Evolutionary conservation across 2,329 filamentous ascomycete genomes (phyloP).

Genomic region (Macrophomina tecta): DNA sequence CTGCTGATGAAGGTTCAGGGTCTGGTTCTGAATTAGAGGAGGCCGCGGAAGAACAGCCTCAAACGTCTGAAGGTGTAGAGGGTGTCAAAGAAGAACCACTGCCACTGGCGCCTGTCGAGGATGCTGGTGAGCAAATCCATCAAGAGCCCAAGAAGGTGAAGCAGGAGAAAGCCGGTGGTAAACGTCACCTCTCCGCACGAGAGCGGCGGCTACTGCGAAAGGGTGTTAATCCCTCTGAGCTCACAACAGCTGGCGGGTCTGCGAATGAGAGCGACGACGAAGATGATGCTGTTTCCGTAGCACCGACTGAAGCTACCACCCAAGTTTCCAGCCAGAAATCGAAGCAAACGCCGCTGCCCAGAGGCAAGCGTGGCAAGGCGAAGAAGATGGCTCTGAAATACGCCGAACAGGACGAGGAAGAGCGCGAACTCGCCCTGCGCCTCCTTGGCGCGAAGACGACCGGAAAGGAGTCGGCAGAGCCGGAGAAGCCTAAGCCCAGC

Average conservation of each 20-base stretch:
- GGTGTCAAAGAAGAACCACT: slow-evolving; percentile 35
- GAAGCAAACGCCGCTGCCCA: slow-evolving; percentile 47
- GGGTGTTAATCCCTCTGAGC: slow-evolving; percentile 31
- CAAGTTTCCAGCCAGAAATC: slow-evolving; percentile 10
- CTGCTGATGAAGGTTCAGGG: slow-evolving; percentile 23
- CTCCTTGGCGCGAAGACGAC: slow-evolving; percentile 81
- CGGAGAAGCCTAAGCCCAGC: slow-evolving; percentile 65
- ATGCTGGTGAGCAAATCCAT: slow-evolving; percentile 32
- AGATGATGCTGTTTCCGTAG: slow-evolving; percentile 40
- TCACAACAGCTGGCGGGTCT: slow-evolving; percentile 31
- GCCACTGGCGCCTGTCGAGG: slow-evolving; percentile 22
- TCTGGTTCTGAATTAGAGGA: slow-evolving; percentile 17
- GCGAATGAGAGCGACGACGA: slow-evolving; percentile 30
- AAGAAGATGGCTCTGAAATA: slow-evolving; percentile 92
- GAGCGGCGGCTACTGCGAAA: slow-evolving; percentile 48
- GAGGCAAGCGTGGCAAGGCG: slow-evolving; percentile 80
- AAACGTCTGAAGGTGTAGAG: not conserved
- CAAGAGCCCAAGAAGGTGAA: slow-evolving; percentile 35
- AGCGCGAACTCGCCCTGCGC: slow-evolving; percentile 80
- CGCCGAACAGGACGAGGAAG: slow-evolving; percentile 92
- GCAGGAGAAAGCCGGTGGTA: slow-evolving; percentile 33
- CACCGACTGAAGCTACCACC: slow-evolving; percentile 34
- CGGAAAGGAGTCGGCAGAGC: slow-evolving; percentile 70
- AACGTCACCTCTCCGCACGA: slow-evolving; percentile 46
- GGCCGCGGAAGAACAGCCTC: not conserved